Evolutionary conservation across 1,284 basidiomycete species (phyloP).

Genomic region (Anthracocystis setariae): DNA sequence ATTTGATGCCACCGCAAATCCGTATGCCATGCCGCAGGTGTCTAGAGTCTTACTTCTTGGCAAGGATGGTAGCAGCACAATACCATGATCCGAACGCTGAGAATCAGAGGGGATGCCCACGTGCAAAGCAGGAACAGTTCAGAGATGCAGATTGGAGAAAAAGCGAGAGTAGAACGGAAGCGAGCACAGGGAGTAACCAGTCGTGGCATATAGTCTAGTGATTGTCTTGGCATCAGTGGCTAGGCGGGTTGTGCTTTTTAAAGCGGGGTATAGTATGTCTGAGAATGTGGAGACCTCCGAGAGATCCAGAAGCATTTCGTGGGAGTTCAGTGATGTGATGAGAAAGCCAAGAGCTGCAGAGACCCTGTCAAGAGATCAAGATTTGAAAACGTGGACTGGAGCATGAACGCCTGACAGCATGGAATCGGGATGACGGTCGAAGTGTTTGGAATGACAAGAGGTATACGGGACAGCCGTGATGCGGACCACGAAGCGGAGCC

Average conservation of each 20-base stretch:
- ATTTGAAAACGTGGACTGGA: not conserved
- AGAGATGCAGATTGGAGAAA: not conserved
- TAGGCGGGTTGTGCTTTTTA: not conserved
- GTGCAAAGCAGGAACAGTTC: constrained; percentile 17
- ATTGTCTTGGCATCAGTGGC: not conserved
- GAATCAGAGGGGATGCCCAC: constrained; percentile 7
- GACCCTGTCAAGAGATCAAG: not conserved
- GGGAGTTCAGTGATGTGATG: no score
- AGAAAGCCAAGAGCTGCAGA: not conserved
- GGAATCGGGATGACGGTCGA: no score
- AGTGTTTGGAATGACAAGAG: not conserved
- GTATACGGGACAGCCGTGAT: not conserved
- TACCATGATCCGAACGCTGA: not conserved
- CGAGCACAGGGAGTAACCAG: no score
- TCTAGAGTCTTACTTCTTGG: not conserved
- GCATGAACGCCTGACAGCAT: not conserved
- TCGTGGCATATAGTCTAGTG: constrained; percentile 1
- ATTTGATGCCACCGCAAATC: not conserved
- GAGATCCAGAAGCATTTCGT: no score
- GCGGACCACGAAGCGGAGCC: no score
- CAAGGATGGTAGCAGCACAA: not conserved
- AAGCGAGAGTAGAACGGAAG: not conserved
- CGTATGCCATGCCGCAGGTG: not conserved
- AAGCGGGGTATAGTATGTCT: not conserved
- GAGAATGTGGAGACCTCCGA: not conserved